A percentile compares a stretch with the other conserved stretches of the same genome.
These are phyloP conservation scores for Moricandia moricandioides DNA, from an alignment of 345 rosid genomes.

Conservation along the genomic window DNA sequence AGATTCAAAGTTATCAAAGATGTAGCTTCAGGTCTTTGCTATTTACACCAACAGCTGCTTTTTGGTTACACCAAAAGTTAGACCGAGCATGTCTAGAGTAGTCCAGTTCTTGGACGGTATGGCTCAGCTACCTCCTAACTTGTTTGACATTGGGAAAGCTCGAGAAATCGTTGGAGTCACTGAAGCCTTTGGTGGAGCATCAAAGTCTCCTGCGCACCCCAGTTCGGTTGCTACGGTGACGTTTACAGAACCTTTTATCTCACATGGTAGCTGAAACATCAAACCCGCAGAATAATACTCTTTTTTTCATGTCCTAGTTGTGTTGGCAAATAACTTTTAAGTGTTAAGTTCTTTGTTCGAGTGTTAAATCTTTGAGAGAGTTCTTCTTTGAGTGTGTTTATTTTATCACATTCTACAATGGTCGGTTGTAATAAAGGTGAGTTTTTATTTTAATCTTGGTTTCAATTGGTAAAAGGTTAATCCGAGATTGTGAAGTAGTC, in stretches of 20 bases:
- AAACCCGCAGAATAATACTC: background rate
- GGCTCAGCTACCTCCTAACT: background rate
- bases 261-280: conserved; percentile 18
- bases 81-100: background rate
- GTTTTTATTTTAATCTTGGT: background rate
- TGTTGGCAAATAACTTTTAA: background rate
- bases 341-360: background rate
- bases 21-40: too few relatives aligned
- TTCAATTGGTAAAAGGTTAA: background rate
- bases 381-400: background rate
- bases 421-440: background rate
- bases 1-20: too few relatives aligned
- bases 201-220: background rate
- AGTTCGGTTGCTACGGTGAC: conserved; percentile 7
- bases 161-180: background rate
- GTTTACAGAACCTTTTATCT: conserved; percentile 19
- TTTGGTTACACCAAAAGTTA: too few relatives aligned
- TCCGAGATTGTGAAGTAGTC: background rate
- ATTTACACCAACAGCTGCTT: too few relatives aligned
- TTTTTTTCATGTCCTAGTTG: background rate
- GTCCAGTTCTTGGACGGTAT: background rate
- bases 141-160: background rate
- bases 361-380: background rate
- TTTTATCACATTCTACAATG: background rate
- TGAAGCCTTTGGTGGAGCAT: background rate